Conservation (phyloP, 2,329 filamentous ascomycete species). For the Tolypocladium sp. region DNA sequence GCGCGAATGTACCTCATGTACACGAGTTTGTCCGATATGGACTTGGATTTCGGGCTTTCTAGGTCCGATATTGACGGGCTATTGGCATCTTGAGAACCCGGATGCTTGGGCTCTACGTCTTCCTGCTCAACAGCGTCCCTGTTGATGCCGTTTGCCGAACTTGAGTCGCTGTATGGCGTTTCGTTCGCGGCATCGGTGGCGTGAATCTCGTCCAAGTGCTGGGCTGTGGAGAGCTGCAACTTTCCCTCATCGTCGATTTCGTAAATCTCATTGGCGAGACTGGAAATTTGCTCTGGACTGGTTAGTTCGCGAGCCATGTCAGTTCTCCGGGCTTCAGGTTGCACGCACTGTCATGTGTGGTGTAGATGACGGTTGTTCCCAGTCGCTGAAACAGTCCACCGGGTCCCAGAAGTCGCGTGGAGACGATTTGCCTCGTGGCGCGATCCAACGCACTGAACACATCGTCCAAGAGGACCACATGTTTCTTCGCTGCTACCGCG, state of each 20-base stretch:
- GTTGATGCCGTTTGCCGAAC: not conserved
- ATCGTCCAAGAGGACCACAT: not conserved
- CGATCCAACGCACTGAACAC: conserved; percentile 1
- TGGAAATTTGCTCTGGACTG: not conserved
- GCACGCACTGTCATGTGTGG: not conserved
- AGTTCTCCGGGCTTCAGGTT: too few species aligned
- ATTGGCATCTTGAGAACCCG: too few species aligned
- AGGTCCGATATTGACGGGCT: not conserved
- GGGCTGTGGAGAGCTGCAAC: not conserved
- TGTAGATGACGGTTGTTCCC: not conserved
- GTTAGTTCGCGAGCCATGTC: not conserved
- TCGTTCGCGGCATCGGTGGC: too few species aligned
- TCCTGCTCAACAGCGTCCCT: not conserved
- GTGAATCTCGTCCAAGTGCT: not conserved
- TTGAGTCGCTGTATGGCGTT: not conserved
- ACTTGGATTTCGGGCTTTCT: not conserved
- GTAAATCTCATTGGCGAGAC: not conserved
- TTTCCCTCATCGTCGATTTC: not conserved
- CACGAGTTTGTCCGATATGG: not conserved
- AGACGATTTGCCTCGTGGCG: not conserved
- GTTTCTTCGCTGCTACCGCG: not conserved
- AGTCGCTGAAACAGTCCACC: not conserved
- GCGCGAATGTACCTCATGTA: not conserved
- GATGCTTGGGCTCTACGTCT: not conserved
- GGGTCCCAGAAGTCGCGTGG: not conserved